Evolutionary conservation across 2,329 filamentous ascomycete species (phyloP), one percentile per base, ranked within the genome.

Genomic region (Blastomyces silverae): DNA sequence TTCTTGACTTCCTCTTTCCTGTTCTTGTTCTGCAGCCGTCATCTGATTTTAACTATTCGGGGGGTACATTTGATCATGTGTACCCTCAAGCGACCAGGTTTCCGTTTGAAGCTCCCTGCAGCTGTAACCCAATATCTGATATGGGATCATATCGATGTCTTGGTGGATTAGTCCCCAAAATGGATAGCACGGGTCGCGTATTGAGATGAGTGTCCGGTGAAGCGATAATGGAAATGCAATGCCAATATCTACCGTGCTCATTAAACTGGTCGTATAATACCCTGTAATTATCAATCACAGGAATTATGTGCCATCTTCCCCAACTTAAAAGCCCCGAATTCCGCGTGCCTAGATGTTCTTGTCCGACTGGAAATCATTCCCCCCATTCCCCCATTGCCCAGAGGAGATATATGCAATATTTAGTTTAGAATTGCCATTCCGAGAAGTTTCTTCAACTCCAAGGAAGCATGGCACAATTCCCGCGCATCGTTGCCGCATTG

Each of bases 401-500:
- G 56, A 34, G n/a, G 56, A n/a, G n/a, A n/a, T 42, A 44, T 15
- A 42, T 42, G 13, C n/a, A 37, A 28, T 42, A 8, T 10, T 17
- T 61, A 15, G 6, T 50, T 44, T 8, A n/a, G 28, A 4, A 53
- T 53, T 28, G 31, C 28, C 44, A 28, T 42, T 22, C 34, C 44
- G 13, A 17, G 25, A 28, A 55, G 11, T 58, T 22, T 6, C 22
- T 60, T 28, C 39, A n/a, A 34, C 22, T 17, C 25, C 39, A 15
- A 25, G 64, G 65, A 42, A 69, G 10, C n/a, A 64, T 64, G 64
- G 46, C 46, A 34, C 58, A 50, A 17, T 34, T 64, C 20, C 17
- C 22, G 37, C 58, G 50, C 64, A 64, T 64, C 25, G 53, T 62
- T 42, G 58, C 64, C 50, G 22, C 64, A 3, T 50, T 64, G 59